Evolutionary conservation across 768 basidiomycete genomes (phyloP), one percentile per base, ranked within the genome.

Genomic region (Lactifluus rugatus): DNA sequence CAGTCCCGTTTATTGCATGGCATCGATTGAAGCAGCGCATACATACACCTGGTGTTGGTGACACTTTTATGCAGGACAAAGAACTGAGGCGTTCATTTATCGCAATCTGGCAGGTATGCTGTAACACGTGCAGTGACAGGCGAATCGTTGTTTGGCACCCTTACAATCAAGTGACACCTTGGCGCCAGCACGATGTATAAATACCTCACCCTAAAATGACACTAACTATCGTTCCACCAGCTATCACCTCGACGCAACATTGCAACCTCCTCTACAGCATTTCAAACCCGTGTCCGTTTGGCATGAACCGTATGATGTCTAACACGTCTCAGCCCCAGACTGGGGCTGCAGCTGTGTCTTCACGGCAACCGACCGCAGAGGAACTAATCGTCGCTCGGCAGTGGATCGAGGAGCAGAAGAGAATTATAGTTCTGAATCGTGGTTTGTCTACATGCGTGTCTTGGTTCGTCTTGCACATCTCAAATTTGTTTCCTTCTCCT

Each of bases 321-420:
- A 36, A 26, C n/a, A 3, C 28, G 10, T 7, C 21, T 10, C 31
- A 34, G n/a, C 17, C 39, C 21, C 39, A 23, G 11, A 26, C 39
- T n/a, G 42, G 42, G 14, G 23, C n/a, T n/a, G 56, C 31, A 4
- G 21, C n/a, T 26, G 8, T 34, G n/a, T 39, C 32, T 17, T 44
- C 36, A 5, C 45, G 45, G 17, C 36, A 17, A 8, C 57, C 31
- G 23, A 53, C 48, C 3, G 8, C 16, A 9, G 47, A 59, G 9
- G 58, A 55, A 21, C 0, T 44, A 1, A 11, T 13, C 7, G 16
- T 11, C 31, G 48, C 48, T 5, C 51, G 41, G 44, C 48, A 34
- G 34, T 60, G 48, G 48, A 13, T 51, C 7, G 48, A 51, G 1
- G 58, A 51, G 14, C 48, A 39, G 48, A 60, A 51, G 28, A 46